Conservation (phyloP, 2,329 filamentous ascomycete species). For the Fusarium liriodendri region DNA sequence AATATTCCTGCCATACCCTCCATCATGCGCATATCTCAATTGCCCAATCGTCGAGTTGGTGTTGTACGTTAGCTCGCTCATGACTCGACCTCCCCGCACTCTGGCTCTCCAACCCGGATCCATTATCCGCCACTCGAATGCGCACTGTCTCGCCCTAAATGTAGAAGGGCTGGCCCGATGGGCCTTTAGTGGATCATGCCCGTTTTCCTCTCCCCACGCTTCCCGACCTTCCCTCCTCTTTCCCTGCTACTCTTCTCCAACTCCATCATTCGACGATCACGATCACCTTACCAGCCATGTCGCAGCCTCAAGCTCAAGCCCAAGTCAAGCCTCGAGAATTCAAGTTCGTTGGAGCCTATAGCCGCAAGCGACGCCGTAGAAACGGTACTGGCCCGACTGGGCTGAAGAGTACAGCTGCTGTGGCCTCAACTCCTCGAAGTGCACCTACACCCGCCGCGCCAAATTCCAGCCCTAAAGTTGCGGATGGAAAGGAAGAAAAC, state of each 20-base stretch:
- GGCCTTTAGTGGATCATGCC: background rate
- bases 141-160: background rate
- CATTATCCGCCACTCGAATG: background rate
- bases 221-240: background rate
- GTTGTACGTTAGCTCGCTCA: background rate
- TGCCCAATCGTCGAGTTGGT: background rate
- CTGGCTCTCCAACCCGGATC: background rate
- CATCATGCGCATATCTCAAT: background rate
- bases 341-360: conserved; percentile 39
- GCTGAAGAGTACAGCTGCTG: background rate
- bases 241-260: conserved; percentile 1
- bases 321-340: conserved; percentile 33
- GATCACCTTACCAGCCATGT: background rate
- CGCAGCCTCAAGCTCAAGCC: background rate
- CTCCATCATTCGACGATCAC: background rate
- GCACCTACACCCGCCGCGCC: background rate
- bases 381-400: background rate
- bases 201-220: background rate
- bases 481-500: background rate
- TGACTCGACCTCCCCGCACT: background rate
- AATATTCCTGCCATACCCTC: background rate
- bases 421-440: background rate
- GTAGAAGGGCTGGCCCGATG: background rate
- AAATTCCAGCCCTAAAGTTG: background rate
- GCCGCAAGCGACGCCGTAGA: conserved; percentile 32